Evolutionary conservation across 345 rosid species (phyloP).

Genomic region (Aegle marmelos): DNA sequence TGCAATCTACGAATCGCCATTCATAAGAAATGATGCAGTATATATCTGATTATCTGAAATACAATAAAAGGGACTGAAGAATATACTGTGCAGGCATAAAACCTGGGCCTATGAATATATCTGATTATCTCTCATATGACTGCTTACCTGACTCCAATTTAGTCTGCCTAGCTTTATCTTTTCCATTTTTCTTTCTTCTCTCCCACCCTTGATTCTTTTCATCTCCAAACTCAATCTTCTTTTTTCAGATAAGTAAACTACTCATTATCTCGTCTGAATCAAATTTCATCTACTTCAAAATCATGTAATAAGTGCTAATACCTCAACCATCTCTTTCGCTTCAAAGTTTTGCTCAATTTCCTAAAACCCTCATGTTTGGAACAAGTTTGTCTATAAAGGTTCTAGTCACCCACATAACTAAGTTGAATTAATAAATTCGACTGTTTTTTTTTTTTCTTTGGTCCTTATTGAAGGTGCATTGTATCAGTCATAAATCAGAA

Average conservation of each 20-base stretch:
- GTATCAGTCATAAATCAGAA: background rate
- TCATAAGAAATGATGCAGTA: background rate
- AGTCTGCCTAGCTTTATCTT: background rate
- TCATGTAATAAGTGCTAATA: background rate
- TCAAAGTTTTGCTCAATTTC: conserved; percentile 2
- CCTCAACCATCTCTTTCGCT: background rate
- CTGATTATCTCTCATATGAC: background rate
- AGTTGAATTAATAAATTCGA: background rate
- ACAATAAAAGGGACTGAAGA: background rate
- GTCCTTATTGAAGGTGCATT: background rate
- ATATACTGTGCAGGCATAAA: background rate
- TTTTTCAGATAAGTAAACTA: background rate
- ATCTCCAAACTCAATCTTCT: background rate
- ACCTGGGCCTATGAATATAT: background rate
- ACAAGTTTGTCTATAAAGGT: background rate
- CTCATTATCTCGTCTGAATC: background rate
- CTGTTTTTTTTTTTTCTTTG: no score
- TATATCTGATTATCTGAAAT: background rate
- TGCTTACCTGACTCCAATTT: background rate
- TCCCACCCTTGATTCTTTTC: background rate
- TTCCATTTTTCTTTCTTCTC: background rate
- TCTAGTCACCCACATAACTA: background rate
- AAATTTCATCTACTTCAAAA: background rate
- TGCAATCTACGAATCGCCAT: background rate
- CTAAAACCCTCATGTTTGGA: background rate